Evolutionary conservation across 768 basidiomycete genomes (phyloP), one percentile per base, ranked within the genome.

Genomic region (Mycena vitilis): DNA sequence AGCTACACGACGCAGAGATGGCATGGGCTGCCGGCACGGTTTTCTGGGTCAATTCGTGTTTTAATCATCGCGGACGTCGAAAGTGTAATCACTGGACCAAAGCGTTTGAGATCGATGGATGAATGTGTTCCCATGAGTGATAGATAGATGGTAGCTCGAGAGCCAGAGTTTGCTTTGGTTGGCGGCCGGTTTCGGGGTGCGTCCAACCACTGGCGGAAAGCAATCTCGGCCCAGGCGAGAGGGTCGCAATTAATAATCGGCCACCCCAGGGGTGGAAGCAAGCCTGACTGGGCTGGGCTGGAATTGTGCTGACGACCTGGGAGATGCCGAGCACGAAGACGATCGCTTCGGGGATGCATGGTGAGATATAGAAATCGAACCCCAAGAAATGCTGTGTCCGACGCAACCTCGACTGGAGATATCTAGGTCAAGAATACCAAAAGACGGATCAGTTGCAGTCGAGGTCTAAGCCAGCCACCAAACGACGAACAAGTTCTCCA

Each of bases 71-170:
- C 20, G 20, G 2, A 23, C 55, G 63, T 49, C 63, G 40, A 13
- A 59, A 65, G 56, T 11, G 57, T 65, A 59, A 59, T 47, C 64
- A 65, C 44, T n/a, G 58, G 54, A 48, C 56, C n/a, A n/a, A 40
- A 57, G 65, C 58, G 44, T 60, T 60, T 54, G 23, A n/a, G 52
- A 60, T 66, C 42, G 58, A 16, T 55, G 38, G 38, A 55, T 47
- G 48, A 30, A 40, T 38, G 23, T 12, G 15, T 45, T 38, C 25
- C 44, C 56, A 49, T 38, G 55, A 42, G 44, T 59, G 42, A 42
- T 23, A 54, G 65, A 60, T 66, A 66, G 65, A 66, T 66, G 58
- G 51, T 45, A 54, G 65, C 51, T 47, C 60, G 54, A 48, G 65
- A 66, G 65, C 58, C 49, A 54, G 65, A 66, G 58, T 11, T 66